Evolutionary conservation across 192 early-diverging fungal species (phyloP), one percentile per base, ranked within the genome.

Genomic region (Coemansia umbellata): DNA sequence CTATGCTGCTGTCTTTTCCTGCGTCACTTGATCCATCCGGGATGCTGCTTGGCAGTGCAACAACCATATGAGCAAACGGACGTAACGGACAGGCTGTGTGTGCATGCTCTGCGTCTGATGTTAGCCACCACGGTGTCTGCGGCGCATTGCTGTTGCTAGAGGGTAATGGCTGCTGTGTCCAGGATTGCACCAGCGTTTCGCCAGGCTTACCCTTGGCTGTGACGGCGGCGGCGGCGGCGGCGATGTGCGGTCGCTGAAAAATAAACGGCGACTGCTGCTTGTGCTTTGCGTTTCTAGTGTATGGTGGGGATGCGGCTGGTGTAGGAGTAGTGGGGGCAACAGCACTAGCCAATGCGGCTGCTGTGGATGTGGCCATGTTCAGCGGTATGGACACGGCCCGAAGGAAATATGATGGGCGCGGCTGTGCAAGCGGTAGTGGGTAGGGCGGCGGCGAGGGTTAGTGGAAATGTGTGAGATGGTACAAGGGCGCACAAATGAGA

Each of bases 31-130:
- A 24, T 15, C 14, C 24, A 4, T 15, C n/a, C 24, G 41, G 9
- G 18, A 18, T 21, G 9, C n/a, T n/a, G 9, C 13, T 42, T 22
- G 14, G 15, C 56, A 66, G 45, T 39, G 58, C 71, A 15, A 74
- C 64, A 7, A 74, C 59, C 71, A 74, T 74, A 57, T 74, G 71
- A 14, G 71, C 71, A 63, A 74, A 74, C 32, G 71, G 71, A 42
- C 71, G 63, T 22, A 74, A 52, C 28, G 71, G 71, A 15, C 71
- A 74, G 22, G 71, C 71, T 7, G 71, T 74, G 32, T 74, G 71
- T 27, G 71, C 71, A 36, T 74, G 71, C 56, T 63, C 64, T 8
- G 35, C 45, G 53, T 74, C 71, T 3, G 71, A 63, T 37, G 58
- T 54, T 39, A 74, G 56, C 71, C 71, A 74, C 71, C 71, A 74